Base-by-base conservation (phyloP, 352 stramenopile genomes). In the Pythium monospermum region DNA sequence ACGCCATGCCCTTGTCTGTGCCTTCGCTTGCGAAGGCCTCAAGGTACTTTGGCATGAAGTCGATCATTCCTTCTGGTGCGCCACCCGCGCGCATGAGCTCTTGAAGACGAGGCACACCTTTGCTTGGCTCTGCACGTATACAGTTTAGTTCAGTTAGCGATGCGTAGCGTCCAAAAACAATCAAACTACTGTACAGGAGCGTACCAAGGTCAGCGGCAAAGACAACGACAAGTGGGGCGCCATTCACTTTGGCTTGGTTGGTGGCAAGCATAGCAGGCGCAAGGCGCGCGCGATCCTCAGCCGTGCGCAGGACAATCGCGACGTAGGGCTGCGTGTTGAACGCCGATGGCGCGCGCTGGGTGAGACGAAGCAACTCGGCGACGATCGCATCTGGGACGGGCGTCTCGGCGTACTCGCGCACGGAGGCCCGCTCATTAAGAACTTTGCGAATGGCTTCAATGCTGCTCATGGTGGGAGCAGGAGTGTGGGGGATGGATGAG, bases 151-250 rank as follows among this genome's bases (percentile, higher is more conserved):
- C n/a, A n/a, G n/a, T n/a, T n/a, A n/a, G n/a, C n/a, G n/a, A n/a
- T n/a, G n/a, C n/a, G n/a, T n/a, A n/a, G 18, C n/a, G 12, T 25
- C 22, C 16, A 21, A 38, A 13, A 2, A 31, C 36, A 37, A 16
- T 27, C 4, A 25, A 6, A 53, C 18, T 8, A 36, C 18, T 19
- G 13, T 18, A 7, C 15, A 25, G 5, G 4, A 19, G 40, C 61
- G 31, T 8, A 73, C 64, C 42, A 74, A 61, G 27, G 49, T 94
- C 83, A 1, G 78, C 76, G 4, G 71, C 75, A 36, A 94, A 94
- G 32, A 88, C 79, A 5, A 76, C 83, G 12, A 85, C 66, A 4
- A 92, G 66, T 0, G 83, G 76, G 1, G 83, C 76, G 27, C 86
- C 69, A 28, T 73, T 75, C 28, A 91, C 73, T 53, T 68, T 68